Evolutionary conservation across 2,329 filamentous ascomycete species (phyloP).

Genomic region (Neofusicoccum kwambonambiense): DNA sequence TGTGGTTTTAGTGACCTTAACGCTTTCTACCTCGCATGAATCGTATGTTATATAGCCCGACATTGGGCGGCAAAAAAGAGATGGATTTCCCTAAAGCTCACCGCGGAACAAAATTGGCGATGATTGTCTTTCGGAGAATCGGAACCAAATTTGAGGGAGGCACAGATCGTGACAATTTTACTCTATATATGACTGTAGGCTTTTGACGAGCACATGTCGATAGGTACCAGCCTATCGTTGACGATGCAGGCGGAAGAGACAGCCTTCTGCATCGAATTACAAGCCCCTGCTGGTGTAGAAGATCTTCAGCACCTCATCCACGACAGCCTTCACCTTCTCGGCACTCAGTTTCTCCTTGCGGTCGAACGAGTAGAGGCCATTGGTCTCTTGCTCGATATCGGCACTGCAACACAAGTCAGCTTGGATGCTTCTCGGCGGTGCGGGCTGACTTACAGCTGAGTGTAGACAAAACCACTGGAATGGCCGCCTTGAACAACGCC

Average conservation of each 20-base stretch:
- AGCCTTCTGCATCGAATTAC: background rate
- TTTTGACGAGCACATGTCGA: background rate
- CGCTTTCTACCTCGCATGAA: no score
- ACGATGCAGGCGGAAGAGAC: background rate
- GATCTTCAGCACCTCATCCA: constrained; percentile 47
- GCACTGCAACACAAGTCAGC: constrained; percentile 41
- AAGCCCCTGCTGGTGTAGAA: constrained; percentile 8
- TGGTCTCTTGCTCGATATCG: constrained; percentile 66
- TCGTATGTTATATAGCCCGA: no score
- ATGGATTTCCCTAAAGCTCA: no score
- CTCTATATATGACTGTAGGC: background rate
- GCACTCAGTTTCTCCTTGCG: constrained; percentile 61
- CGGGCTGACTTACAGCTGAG: constrained; percentile 55
- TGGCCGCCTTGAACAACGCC: constrained; percentile 58
- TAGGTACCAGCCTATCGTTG: no score
- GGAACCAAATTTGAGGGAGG: no score
- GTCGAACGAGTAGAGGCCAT: constrained; percentile 64
- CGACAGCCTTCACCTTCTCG: constrained; percentile 55
- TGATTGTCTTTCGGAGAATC: no score
- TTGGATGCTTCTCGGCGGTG: constrained; percentile 1
- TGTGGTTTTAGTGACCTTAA: no score
- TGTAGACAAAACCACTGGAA: constrained; percentile 65
- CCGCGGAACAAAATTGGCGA: no score
- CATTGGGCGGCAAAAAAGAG: no score
- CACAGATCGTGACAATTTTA: background rate